phyloP scores from a whole-genome alignment of 345 rosid genomes.

The Pelargonium nanum region DNA sequence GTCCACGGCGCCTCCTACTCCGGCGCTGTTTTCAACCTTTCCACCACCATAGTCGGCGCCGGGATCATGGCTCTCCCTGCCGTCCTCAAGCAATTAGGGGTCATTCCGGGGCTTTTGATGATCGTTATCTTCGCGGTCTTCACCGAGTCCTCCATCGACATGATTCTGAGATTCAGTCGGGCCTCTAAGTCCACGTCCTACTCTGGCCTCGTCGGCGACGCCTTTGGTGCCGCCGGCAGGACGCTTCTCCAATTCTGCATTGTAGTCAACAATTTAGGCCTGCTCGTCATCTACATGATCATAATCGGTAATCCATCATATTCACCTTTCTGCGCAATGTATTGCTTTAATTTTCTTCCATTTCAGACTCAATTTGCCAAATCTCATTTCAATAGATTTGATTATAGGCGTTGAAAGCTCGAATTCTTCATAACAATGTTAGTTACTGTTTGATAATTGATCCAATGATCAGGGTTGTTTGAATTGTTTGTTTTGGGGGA shows the following conservation, averaged over 20 bases:
- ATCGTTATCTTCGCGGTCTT: conserved; percentile 34
- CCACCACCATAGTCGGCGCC: conserved; percentile 56
- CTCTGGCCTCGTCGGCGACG: conserved; percentile 39
- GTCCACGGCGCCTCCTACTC: conserved; percentile 43
- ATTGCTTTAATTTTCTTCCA: neutral
- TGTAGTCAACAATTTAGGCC: conserved; percentile 49
- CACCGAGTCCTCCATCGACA: conserved; percentile 39
- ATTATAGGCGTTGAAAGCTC: no score
- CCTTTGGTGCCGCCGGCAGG: conserved; percentile 39
- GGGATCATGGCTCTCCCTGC: conserved; percentile 71
- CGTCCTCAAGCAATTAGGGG: conserved; percentile 42
- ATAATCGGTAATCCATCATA: conserved; percentile 36
- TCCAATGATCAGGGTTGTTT: neutral
- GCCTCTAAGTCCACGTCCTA: conserved; percentile 46
- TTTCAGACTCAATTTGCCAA: neutral
- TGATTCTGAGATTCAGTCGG: conserved; percentile 41
- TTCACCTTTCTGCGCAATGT: neutral
- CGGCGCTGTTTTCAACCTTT: conserved; percentile 56
- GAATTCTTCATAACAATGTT: neutral
- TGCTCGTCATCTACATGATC: conserved; percentile 60
- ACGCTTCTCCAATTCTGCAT: conserved; percentile 45
- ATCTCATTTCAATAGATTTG: neutral
- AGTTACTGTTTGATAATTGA: conserved; percentile 5
- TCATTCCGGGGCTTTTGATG: conserved; percentile 37
- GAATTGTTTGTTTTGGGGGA: neutral